phyloP scores from a whole-genome alignment of 73 alveolate species.

The Breviolum minutum region DNA sequence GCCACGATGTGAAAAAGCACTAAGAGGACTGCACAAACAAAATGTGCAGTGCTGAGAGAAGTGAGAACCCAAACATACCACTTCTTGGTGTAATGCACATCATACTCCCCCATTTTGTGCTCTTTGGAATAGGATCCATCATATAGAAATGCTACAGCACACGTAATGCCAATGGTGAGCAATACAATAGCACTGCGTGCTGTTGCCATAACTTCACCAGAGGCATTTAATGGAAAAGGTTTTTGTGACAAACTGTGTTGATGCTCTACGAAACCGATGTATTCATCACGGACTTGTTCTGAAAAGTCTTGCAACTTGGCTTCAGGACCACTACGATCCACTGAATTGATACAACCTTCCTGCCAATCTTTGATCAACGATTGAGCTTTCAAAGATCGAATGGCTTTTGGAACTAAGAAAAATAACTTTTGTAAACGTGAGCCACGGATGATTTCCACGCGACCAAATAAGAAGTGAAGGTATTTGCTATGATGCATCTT shows the following conservation, averaged over 20 bases:
- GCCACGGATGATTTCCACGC: slow-evolving; percentile 64
- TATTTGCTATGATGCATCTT: slow-evolving; percentile 70
- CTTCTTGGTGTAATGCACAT: slow-evolving; percentile 37
- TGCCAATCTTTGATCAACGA: slow-evolving; percentile 44
- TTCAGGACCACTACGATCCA: slow-evolving; percentile 61
- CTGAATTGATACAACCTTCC: slow-evolving; percentile 43
- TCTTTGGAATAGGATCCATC: slow-evolving; percentile 84
- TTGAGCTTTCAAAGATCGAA: slow-evolving; percentile 47
- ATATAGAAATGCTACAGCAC: slow-evolving; percentile 45
- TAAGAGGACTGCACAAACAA: slow-evolving; percentile 64
- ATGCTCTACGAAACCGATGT: slow-evolving; percentile 89
- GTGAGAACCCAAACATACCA: slow-evolving; percentile 82
- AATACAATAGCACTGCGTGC: slow-evolving; percentile 66
- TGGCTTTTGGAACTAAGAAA: slow-evolving; percentile 75
- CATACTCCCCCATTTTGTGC: slow-evolving; percentile 72
- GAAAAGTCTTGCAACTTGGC: slow-evolving; percentile 79
- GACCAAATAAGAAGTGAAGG: slow-evolving; percentile 79
- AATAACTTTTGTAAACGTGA: slow-evolving; percentile 37
- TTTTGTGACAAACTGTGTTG: slow-evolving; percentile 41
- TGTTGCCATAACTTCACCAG: slow-evolving; percentile 79
- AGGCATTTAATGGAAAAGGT: slow-evolving; percentile 65
- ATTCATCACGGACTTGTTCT: slow-evolving; percentile 52
- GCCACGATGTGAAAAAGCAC: slow-evolving; percentile 57
- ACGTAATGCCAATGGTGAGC: slow-evolving; percentile 72
- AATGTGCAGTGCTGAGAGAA: slow-evolving; percentile 68